A percentile compares a stretch with the other conserved stretches of the same genome.
Conservation (phyloP, 306 rosid species). For the Cucurbita moschata region DNA sequence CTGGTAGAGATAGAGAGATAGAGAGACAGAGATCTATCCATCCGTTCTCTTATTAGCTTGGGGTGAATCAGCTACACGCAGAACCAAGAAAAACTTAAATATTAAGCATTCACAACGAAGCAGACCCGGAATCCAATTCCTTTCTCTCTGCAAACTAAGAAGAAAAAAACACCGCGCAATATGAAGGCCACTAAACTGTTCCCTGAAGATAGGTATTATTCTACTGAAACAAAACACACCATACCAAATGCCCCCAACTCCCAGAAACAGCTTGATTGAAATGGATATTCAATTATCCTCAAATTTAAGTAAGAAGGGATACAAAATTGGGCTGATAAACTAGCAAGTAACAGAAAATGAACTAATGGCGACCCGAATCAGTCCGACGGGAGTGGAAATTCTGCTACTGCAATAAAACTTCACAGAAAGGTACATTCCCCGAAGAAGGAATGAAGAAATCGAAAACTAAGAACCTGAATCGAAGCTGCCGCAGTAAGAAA, state of each 20-base stretch:
- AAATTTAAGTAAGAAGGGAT: neutral
- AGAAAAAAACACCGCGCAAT: neutral
- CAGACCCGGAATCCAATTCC: conserved; percentile 3
- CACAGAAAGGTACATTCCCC: neutral
- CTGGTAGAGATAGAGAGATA: neutral
- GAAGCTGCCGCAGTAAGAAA: neutral
- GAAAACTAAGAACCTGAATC: neutral
- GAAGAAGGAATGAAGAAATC: neutral
- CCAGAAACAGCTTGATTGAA: neutral
- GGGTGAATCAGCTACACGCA: neutral
- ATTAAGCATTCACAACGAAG: neutral
- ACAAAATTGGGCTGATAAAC: neutral
- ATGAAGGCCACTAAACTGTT: neutral
- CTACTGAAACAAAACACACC: neutral
- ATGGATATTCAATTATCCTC: neutral
- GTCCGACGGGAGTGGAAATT: neutral
- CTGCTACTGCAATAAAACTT: neutral
- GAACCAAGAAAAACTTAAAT: neutral
- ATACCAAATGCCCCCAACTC: neutral
- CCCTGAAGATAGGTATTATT: conserved; percentile 7
- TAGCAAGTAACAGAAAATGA: neutral
- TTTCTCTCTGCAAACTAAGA: neutral
- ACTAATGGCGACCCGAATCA: neutral
- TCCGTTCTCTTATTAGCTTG: neutral
- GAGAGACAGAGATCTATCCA: neutral